Percentiles rank a stretch among this genome's conserved stretches.
phyloP scores from a whole-genome alignment of 176 grass and related monocot species.

The Aegilops speltoides region DNA sequence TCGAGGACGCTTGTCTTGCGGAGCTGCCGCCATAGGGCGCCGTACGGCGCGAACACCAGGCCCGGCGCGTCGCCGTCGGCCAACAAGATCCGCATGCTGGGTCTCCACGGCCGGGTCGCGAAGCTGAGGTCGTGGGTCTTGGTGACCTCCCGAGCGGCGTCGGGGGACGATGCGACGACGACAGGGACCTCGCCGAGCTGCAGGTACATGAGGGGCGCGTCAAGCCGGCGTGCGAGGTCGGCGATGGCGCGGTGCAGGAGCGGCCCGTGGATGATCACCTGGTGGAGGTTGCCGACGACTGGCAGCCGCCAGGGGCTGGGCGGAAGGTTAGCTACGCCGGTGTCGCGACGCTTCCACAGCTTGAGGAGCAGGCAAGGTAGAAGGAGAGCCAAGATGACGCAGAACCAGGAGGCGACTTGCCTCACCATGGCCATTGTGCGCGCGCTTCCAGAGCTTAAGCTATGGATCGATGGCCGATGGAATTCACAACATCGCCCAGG shows the following conservation, averaged over 20 bases:
- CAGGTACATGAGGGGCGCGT: constrained; percentile 35
- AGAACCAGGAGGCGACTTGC: neutral
- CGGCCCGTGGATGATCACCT: neutral
- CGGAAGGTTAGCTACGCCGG: neutral
- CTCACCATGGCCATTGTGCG: neutral
- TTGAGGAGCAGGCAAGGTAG: neutral
- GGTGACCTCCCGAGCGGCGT: constrained; percentile 24
- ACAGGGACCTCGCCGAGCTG: constrained; percentile 22
- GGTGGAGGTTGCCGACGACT: constrained; percentile 44
- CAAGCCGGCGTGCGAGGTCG: neutral
- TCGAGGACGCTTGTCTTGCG: neutral
- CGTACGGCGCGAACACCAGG: neutral
- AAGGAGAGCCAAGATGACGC: neutral
- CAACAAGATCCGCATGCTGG: neutral
- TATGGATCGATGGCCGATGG: neutral
- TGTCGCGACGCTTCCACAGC: neutral
- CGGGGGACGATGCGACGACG: neutral
- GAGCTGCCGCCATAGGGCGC: neutral
- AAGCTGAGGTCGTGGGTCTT: constrained; percentile 37
- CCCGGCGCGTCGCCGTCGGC: neutral
- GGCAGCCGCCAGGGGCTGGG: constrained; percentile 35
- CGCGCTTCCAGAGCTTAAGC: neutral
- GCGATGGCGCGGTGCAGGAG: constrained; percentile 11
- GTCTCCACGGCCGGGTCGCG: neutral
- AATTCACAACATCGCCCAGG: neutral